Evolutionary conservation across 495 filamentous ascomycete genomes (phyloP), one percentile per base, ranked within the genome.

Genomic region (Usnea hakonensis): DNA sequence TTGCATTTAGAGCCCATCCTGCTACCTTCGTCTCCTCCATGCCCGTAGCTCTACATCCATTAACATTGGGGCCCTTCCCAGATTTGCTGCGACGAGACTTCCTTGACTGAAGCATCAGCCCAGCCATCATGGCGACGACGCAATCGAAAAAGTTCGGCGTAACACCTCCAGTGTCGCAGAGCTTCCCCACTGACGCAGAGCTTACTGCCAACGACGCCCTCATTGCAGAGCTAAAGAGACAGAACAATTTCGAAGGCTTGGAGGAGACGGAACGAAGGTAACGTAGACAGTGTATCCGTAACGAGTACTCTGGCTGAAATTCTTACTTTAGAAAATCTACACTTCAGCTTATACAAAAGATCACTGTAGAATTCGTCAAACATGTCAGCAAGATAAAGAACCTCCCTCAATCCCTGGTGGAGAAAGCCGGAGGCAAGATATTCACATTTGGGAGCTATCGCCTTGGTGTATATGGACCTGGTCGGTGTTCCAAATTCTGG

Each of bases 371-470:
- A 64, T 97, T 98, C 65, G 89, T 98, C 46, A 86, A 84, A 71
- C 76, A 81, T 64, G 91, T 95, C 53, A 74, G 90, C 78, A 75
- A 84, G 74, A 58, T 60, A 11, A 87, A 89, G 70, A 87, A 90
- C 8, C 76, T 91, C 30, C 85, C 91, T 26, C 81, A 87, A 23
- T 83, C 86, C 28, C 80, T 90, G 19, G 82, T 95, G 32, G 88
- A 91, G 46, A 83, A 85, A 61, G 86, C 90, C 1, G 90, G 91
- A 48, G 95, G 91, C 41, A 90, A 91, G 75, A 85, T 98, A 44
- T 95, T 93, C 71, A 91, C 95, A 0, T 98, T 89, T 74, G 94
- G 94, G 57, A 97, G 95, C 75, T 98, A 90, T 73, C 84, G 90
- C 33, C 77, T 98, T 11, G 95, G 95, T 46, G 94, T 96, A 48